Base-by-base conservation (phyloP, 495 filamentous ascomycete genomes). In the Hypoxylon fragiforme region DNA sequence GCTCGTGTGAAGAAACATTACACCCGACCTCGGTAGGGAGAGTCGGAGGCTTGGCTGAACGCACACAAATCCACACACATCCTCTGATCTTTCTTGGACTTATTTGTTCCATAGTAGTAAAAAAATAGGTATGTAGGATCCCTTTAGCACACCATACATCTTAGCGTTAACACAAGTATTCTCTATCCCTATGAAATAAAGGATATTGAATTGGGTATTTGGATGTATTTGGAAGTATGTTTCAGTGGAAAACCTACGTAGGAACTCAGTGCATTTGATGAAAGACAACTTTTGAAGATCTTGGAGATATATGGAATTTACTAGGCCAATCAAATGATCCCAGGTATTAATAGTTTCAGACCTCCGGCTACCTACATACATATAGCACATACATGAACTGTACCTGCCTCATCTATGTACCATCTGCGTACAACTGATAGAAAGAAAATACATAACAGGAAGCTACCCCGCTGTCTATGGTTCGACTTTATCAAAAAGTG, bases 1-100 rank as follows among this genome's bases (percentile, higher is more conserved):
- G 16, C 28, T 44, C 20, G 31, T 20, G 34, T 41, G 34, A 51
- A 35, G 43, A 26, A 44, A 39, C 57, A 28, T 28, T 28, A 4
- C 26, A 38, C 44, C 11, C 32, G n/a, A n/a, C n/a, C 40, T 36
- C 45, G 45, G 48, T 43, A 46, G 5, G 8, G 21, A 13, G 35
- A 26, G 19, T 35, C 20, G 39, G 36, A 48, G 30, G 32, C 50
- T 60, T 60, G 50, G 57, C 57, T 48, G 39, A 54, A 38, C 44
- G 32, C 31, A 38, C 40, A 36, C 41, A 16, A 15, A 49, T 31
- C 26, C 41, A 28, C 46, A 47, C 18, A 21, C 44, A 50, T 40
- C 21, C 40, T 44, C n/a, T 35, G 20, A 53, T 48, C 15, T 42
- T 44, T 28, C 36, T 6, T 39, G 6, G 39, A 28, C 24, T n/a